These are phyloP conservation scores for Pseudogymnoascus sp. DNA, from an alignment of 2,329 filamentous ascomycete species.

Conservation along the genomic window DNA sequence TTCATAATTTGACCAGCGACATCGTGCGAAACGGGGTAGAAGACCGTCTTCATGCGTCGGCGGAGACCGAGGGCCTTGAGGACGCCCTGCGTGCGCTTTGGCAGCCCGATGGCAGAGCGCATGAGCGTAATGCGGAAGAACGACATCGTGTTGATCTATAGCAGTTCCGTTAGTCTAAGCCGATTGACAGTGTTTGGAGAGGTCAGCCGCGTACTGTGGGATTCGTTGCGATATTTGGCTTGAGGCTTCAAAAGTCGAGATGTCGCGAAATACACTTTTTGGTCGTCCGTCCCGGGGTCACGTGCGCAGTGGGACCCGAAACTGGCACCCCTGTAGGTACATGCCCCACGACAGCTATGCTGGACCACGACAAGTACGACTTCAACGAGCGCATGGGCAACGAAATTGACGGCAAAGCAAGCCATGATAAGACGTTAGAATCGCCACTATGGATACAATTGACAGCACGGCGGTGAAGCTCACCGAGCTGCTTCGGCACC, in stretches of 20 bases:
- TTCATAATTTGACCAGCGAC: slow-evolving; percentile 67
- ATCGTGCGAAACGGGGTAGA: slow-evolving; percentile 58
- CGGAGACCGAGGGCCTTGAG: slow-evolving; percentile 62
- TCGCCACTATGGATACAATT: slow-evolving; percentile 22
- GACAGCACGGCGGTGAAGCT: slow-evolving; percentile 49
- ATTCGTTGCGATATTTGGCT: background rate
- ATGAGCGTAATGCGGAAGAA: slow-evolving; percentile 67
- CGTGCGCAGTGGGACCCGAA: background rate
- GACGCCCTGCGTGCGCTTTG: slow-evolving; percentile 53
- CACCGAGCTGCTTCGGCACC: slow-evolving; percentile 84
- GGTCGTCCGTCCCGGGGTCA: background rate
- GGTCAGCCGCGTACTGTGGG: background rate
- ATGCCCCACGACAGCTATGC: slow-evolving; percentile 2
- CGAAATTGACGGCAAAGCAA: slow-evolving; percentile 6
- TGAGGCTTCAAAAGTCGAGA: slow-evolving; percentile 3
- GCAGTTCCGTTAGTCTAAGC: background rate
- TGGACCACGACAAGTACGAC: background rate
- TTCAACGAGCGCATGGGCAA: background rate
- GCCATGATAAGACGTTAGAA: slow-evolving; percentile 8
- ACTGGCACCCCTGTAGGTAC: slow-evolving; percentile 3
- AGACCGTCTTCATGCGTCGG: slow-evolving; percentile 64
- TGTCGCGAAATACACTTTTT: slow-evolving; percentile 8
- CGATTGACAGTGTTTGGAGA: background rate
- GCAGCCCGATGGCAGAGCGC: slow-evolving; percentile 64
- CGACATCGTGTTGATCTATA: slow-evolving; percentile 35